Evolutionary conservation across 805 yeast species (phyloP), one percentile per base, ranked within the genome.

Genomic region (Wickerhamiella siamensis): DNA sequence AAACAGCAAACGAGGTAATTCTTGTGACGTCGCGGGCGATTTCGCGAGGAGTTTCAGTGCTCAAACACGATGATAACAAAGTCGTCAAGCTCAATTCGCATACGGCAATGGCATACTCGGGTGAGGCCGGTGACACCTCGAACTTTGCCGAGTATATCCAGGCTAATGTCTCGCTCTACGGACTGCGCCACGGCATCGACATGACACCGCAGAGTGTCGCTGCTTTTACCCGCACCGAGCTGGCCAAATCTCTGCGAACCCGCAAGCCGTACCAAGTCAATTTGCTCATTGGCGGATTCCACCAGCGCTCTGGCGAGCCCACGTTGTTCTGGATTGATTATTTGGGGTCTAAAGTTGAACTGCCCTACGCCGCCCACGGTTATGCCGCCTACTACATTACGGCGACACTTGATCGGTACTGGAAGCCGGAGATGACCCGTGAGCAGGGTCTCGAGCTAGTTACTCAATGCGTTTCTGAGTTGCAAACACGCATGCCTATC

Each of bases 291-390:
- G 98, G 81, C 33, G 96, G 97, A 9, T 77, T 69, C 58, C 88
- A 84, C 54, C 61, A 64, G 14, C 72, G 70, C 48, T 67, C 67
- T 5, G 60, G 68, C 33, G 67, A 64, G 45, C 84, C 96, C 32
- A 66, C 72, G 40, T 69, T 91, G 54, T 78, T 81, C 56, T 84
- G 88, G 79, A 81, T 91, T 51, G 98, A 91, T 59, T 91, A 91
- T 60, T 66, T 91, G 50, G 98, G 98, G 5, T 83, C 98, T 2
- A 75, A 79, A 50, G 94, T 79, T 14, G 83, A 79, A 46, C 69
- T 91, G 45, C 97, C 98, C 14, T 91, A 91, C 58, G 95, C 93
- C 15, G 97, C 97, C 2, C 98, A 91, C 60, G 98, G 98, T 10
- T 91, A 91, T 57, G 94, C 97, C n/a, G 94, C 93, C 1, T 91